Evolutionary conservation across 192 early-diverging fungal genomes (phyloP).

Genomic region (Coemansia sp.): DNA sequence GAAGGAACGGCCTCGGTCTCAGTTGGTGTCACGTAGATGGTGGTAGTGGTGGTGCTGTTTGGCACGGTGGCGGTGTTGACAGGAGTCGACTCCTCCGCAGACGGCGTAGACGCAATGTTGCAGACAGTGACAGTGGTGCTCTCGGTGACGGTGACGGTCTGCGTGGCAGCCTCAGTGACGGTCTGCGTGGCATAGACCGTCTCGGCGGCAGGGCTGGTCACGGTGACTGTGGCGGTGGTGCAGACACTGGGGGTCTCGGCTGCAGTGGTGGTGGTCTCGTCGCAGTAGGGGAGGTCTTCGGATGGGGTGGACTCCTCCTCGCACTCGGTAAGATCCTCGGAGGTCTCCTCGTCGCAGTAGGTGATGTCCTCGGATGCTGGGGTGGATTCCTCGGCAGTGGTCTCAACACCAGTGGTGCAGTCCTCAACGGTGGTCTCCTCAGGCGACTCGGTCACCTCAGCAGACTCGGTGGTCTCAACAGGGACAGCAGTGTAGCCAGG

Average conservation of each 20-base stretch:
- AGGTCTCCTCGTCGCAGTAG: slow-evolving; percentile 12
- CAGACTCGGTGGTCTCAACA: slow-evolving; percentile 6
- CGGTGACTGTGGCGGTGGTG: slow-evolving; percentile 39
- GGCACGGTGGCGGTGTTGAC: neutral
- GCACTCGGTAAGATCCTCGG: slow-evolving; percentile 11
- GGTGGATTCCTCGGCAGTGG: neutral
- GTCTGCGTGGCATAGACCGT: slow-evolving; percentile 37
- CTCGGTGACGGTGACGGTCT: slow-evolving; percentile 36
- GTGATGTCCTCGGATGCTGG: neutral
- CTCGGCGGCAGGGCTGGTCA: slow-evolving; percentile 21
- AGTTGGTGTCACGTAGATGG: slow-evolving; percentile 17
- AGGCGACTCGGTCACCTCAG: neutral
- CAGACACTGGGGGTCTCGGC: slow-evolving; percentile 18
- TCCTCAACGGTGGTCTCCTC: slow-evolving; percentile 15
- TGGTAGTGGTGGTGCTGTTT: slow-evolving; percentile 14
- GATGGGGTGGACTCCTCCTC: slow-evolving; percentile 7
- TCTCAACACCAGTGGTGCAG: slow-evolving; percentile 6
- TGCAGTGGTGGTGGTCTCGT: slow-evolving; percentile 14
- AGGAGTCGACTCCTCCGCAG: neutral
- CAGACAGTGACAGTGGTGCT: slow-evolving; percentile 22
- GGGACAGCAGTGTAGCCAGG: slow-evolving; percentile 7
- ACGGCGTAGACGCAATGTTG: slow-evolving; percentile 8
- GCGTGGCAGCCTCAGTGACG: slow-evolving; percentile 24
- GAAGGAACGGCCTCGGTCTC: slow-evolving; percentile 3
- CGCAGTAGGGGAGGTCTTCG: slow-evolving; percentile 5